phyloP scores from a whole-genome alignment of 2,329 filamentous ascomycete species.

The Aspergillus sp. region DNA sequence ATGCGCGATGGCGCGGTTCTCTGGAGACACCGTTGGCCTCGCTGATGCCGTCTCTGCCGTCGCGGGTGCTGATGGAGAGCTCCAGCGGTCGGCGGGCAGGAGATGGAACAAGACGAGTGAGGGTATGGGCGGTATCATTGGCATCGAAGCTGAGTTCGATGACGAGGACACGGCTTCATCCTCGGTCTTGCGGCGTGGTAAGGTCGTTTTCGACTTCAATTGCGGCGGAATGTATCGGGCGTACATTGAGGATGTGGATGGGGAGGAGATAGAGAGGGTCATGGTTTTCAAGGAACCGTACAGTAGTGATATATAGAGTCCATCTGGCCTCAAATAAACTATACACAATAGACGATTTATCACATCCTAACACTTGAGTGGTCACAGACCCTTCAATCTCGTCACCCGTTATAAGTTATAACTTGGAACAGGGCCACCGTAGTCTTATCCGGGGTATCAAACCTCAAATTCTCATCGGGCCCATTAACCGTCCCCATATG shows the following conservation, averaged over 20 bases:
- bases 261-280: conserved; percentile 41
- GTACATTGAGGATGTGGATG: conserved; percentile 56
- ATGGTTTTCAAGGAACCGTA: conserved; percentile 52
- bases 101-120: conserved; percentile 76
- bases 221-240: conserved; percentile 87
- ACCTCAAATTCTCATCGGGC: too few relatives aligned
- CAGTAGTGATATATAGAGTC: conserved; percentile 4
- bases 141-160: conserved; percentile 62
- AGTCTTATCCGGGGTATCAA: too few relatives aligned
- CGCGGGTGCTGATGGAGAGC: conserved; percentile 71
- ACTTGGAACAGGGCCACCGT: too few relatives aligned
- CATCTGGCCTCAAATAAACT: background rate
- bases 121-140: conserved; percentile 84
- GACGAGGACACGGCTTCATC: conserved; percentile 58
- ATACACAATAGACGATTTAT: too few relatives aligned
- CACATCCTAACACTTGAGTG: too few relatives aligned
- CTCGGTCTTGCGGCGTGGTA: conserved; percentile 48
- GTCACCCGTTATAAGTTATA: too few relatives aligned
- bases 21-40: conserved; percentile 50
- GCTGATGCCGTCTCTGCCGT: conserved; percentile 66
- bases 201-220: conserved; percentile 78
- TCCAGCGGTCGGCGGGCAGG: conserved; percentile 74
- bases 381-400: too few relatives aligned
- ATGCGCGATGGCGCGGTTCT: conserved; percentile 73
- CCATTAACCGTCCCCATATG: too few relatives aligned